phyloP scores from a whole-genome alignment of 164 flowering plant genomes.

The Tinospora cordifolia region DNA sequence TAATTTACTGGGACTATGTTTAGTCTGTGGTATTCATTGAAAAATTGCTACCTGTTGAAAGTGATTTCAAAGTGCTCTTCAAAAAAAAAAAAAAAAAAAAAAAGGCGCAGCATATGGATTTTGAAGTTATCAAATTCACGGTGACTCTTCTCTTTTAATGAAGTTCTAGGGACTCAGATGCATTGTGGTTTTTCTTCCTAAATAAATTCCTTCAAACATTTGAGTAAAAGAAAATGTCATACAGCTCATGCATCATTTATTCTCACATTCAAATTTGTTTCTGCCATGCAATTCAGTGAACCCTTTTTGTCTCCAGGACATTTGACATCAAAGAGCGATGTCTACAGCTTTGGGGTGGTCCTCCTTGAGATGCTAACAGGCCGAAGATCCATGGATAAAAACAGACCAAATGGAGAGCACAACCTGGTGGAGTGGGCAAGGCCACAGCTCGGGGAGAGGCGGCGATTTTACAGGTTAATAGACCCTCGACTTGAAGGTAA shows the following conservation, averaged over 20 bases:
- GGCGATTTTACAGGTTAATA: slow-evolving; percentile 34
- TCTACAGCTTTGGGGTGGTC: slow-evolving; percentile 51
- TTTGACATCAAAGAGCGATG: slow-evolving; percentile 45
- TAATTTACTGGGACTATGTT: not conserved
- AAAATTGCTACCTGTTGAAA: not conserved
- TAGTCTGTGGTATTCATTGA: not conserved
- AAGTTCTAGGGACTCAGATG: not conserved
- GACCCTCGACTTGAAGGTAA: slow-evolving; percentile 53
- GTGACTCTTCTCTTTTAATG: not conserved
- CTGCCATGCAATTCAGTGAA: not conserved
- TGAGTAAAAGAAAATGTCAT: not conserved
- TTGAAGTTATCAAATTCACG: not conserved
- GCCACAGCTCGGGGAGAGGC: slow-evolving; percentile 40
- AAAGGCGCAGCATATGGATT: not conserved
- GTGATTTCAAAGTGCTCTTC: not conserved
- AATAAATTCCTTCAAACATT: not conserved
- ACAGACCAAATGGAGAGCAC: slow-evolving; percentile 48
- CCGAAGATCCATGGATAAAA: slow-evolving; percentile 52
- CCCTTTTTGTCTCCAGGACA: slow-evolving; percentile 27
- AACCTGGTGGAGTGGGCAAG: slow-evolving; percentile 54
- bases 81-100: too few species aligned
- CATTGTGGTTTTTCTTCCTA: not conserved
- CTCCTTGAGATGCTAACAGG: slow-evolving; percentile 48
- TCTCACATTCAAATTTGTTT: not conserved
- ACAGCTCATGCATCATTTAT: not conserved